Conservation (phyloP, 2,329 filamentous ascomycete genomes). For the Tolypocladium capitatum region DNA sequence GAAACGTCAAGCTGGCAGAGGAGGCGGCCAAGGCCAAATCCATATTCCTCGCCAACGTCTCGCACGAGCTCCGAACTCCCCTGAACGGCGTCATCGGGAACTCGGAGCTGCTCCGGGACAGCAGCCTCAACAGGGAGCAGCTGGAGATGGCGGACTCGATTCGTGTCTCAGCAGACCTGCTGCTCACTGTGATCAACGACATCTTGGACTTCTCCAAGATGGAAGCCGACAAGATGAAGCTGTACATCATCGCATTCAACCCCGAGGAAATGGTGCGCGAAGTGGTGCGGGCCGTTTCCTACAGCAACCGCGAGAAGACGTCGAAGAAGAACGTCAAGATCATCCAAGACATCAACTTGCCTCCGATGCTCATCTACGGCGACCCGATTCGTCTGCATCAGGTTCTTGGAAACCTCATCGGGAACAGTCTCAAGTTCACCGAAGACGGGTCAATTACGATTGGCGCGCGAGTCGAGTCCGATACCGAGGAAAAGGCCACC, state of each 20-base stretch:
- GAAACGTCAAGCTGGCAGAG: slow-evolving; percentile 69
- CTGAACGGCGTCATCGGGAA: slow-evolving; percentile 85
- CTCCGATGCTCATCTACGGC: slow-evolving; percentile 59
- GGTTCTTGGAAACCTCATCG: slow-evolving; percentile 69
- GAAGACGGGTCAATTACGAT: slow-evolving; percentile 78
- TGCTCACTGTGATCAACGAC: slow-evolving; percentile 90
- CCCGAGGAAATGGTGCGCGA: slow-evolving; percentile 54
- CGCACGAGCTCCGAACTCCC: slow-evolving; percentile 68
- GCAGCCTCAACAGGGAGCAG: slow-evolving; percentile 60
- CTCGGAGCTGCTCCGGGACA: slow-evolving; percentile 70
- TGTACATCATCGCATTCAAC: slow-evolving; percentile 59
- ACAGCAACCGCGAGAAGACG: slow-evolving; percentile 51
- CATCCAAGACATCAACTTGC: slow-evolving; percentile 56
- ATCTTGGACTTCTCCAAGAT: slow-evolving; percentile 93
- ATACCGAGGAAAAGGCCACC: slow-evolving; percentile 56
- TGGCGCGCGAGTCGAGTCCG: slow-evolving; percentile 56
- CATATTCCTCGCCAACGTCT: slow-evolving; percentile 69
- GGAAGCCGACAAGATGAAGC: slow-evolving; percentile 76
- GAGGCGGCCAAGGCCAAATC: slow-evolving; percentile 74
- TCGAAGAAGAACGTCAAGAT: slow-evolving; percentile 51
- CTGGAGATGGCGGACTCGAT: slow-evolving; percentile 81
- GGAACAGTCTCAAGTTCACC: slow-evolving; percentile 91
- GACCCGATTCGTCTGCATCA: slow-evolving; percentile 55
- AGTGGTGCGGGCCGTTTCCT: slow-evolving; percentile 52
- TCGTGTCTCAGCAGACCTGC: slow-evolving; percentile 68